Evolutionary conservation across 2,329 filamentous ascomycete species (phyloP).

Genomic region (Paecilomyces variotii): DNA sequence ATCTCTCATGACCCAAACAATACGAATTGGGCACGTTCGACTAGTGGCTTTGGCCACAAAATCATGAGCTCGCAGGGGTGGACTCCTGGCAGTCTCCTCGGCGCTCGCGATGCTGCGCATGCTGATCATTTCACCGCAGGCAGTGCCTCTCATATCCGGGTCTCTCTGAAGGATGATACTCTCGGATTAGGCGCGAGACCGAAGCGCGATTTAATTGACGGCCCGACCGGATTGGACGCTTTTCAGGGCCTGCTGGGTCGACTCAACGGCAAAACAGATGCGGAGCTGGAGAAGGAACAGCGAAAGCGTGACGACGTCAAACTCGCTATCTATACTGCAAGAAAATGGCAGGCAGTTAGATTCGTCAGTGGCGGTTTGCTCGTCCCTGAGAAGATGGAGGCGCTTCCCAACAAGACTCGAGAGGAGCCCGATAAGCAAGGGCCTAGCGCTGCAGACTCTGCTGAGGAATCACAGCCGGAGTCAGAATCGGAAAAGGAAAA

Average conservation of each 20-base stretch:
- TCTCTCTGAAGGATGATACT: constrained; percentile 81
- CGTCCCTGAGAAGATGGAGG: constrained; percentile 49
- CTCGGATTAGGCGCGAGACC: constrained; percentile 78
- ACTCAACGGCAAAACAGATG: constrained; percentile 78
- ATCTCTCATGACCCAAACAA: constrained; percentile 92
- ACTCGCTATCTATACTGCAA: constrained; percentile 64
- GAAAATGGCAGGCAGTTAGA: constrained; percentile 69
- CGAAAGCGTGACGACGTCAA: constrained; percentile 61
- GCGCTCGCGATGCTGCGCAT: constrained; percentile 67
- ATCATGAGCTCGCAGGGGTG: constrained; percentile 86
- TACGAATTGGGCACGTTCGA: constrained; percentile 80
- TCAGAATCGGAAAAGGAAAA: constrained; percentile 25
- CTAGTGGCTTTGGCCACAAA: constrained; percentile 75
- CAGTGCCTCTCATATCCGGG: constrained; percentile 76
- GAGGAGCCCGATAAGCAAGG: constrained; percentile 49
- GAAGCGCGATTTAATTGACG: constrained; percentile 55
- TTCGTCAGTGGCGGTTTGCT: constrained; percentile 82
- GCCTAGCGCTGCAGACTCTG: constrained; percentile 19
- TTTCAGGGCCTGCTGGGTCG: constrained; percentile 81
- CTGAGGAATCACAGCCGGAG: constrained; percentile 22
- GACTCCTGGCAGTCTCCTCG: constrained; percentile 76
- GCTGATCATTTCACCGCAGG: constrained; percentile 68
- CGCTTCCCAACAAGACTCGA: constrained; percentile 21
- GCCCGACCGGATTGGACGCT: constrained; percentile 76
- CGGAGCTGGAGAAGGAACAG: constrained; percentile 62